Evolutionary conservation across 2,329 filamentous ascomycete genomes (phyloP).

Genomic region (Fragosphaeria purpurea): DNA sequence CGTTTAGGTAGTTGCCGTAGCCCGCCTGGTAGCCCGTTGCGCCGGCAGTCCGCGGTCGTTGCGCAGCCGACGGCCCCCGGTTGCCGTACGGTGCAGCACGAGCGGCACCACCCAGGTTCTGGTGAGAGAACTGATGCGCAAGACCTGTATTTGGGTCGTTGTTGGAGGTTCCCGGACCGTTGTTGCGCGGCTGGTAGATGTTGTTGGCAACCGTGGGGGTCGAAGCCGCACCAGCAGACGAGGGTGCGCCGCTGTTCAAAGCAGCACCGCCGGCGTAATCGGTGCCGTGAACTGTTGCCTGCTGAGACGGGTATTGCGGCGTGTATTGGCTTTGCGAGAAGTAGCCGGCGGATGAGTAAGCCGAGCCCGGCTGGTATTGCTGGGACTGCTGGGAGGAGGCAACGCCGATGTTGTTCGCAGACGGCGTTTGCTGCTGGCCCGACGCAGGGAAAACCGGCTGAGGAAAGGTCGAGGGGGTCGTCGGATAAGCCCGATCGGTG

Average conservation of each 20-base stretch:
- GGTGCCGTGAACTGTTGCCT: slow-evolving; percentile 11
- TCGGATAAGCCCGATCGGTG: slow-evolving; percentile 64
- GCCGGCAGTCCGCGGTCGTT: slow-evolving; percentile 78
- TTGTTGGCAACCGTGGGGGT: slow-evolving; percentile 14
- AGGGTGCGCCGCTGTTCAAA: not conserved
- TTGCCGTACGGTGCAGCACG: slow-evolving; percentile 60
- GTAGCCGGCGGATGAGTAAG: slow-evolving; percentile 35
- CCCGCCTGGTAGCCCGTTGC: slow-evolving; percentile 48
- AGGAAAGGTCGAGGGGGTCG: slow-evolving; percentile 91
- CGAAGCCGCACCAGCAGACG: not conserved
- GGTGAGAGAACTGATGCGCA: slow-evolving; percentile 92
- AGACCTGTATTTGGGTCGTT: slow-evolving; percentile 76
- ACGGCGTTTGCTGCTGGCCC: slow-evolving; percentile 20
- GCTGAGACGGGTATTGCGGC: slow-evolving; percentile 24
- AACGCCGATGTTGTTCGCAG: slow-evolving; percentile 34
- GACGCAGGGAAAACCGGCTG: slow-evolving; percentile 63
- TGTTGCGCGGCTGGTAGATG: slow-evolving; percentile 42
- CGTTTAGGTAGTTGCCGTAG: slow-evolving; percentile 57
- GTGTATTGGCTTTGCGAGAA: slow-evolving; percentile 44
- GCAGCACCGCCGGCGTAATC: slow-evolving; percentile 15
- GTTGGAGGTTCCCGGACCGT: slow-evolving; percentile 40
- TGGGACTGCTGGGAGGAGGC: slow-evolving; percentile 26
- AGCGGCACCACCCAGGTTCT: slow-evolving; percentile 71
- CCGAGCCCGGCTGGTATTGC: slow-evolving; percentile 36
- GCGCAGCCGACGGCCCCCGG: slow-evolving; percentile 57